Conservation (phyloP, 441 rosid genomes). For the Geranium incanum region DNA sequence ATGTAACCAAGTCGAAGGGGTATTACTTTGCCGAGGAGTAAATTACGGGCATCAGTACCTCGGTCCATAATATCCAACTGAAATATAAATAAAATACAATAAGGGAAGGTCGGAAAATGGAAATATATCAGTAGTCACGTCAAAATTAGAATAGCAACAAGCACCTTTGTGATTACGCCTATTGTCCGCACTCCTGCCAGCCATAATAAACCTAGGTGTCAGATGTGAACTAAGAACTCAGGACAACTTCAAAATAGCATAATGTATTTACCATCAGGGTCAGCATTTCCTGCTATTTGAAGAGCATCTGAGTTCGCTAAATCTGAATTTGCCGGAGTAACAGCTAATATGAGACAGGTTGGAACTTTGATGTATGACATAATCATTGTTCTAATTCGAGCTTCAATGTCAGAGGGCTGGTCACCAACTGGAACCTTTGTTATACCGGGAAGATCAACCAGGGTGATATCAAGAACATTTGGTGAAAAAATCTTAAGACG, state of each 20-base stretch:
- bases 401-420: conserved; percentile 85
- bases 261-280: conserved; percentile 65
- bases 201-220: background rate
- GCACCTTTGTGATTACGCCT: conserved; percentile 2
- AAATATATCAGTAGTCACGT: background rate
- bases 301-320: conserved; percentile 92
- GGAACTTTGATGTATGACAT: conserved; percentile 79
- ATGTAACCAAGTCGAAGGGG: conserved; percentile 4
- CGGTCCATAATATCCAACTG: conserved; percentile 10
- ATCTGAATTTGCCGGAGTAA: conserved; percentile 82
- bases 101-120: background rate
- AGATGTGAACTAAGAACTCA: background rate
- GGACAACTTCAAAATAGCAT: background rate
- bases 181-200: conserved; percentile 3
- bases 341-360: conserved; percentile 77
- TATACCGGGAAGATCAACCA: conserved; percentile 87
- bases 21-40: conserved; percentile 7
- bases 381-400: conserved; percentile 85
- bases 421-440: conserved; percentile 92
- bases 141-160: background rate
- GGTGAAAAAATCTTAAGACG: conserved; percentile 81
- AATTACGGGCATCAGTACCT: conserved; percentile 9
- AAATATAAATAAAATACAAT: background rate
- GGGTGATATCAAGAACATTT: conserved; percentile 80
- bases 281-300: conserved; percentile 80